Base-by-base conservation (phyloP, 176 grass and related monocot genomes). In the Oryza longistaminata region DNA sequence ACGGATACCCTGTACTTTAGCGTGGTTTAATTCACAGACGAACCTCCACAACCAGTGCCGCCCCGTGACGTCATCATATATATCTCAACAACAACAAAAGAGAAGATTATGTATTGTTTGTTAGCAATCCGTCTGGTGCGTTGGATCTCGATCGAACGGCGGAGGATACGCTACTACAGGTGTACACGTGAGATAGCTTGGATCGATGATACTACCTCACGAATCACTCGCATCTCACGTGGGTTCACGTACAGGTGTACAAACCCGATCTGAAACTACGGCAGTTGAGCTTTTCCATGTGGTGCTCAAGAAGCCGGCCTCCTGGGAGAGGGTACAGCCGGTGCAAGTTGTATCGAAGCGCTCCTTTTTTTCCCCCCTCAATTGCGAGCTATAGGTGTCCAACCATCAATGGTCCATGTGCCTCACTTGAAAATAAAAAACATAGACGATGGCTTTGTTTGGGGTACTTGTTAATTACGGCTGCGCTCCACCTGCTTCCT, bases 401-500 rank as follows among this genome's bases (percentile, higher is more conserved):
- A 24, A 15, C 46, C 69, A 78, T 90, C 44, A 74, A 87, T 75
- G 64, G 21, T 89, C 84, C 92, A 92, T 92, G 87, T 94, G 87
- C 48, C 48, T 53, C 77, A 10, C 71, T 77, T 65, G 19, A 71
- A 44, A 71, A 35, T 5, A 2, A n/a, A 58, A 58, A 58, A 58
- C 53, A n/a, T 58, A 58, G 53, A 58, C 6, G 19, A 58, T 58
- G 58, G 9, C n/a, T 24, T 62, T 22, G 9, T 62, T n/a, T 1
- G 17, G 39, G 22, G 64, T 61, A 85, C 26, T 68, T 89, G 66
- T 64, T 81, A 85, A 71, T 27, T 62, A 62, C n/a, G 88, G 85
- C 92, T 91, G 83, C 95, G 88, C 88, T 97, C 95, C 69, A 97
- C 92, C 88, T 94, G 95, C 82, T 97, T 97, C 86, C 92, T 93